Base-by-base conservation (phyloP, 2,329 filamentous ascomycete species). In the Cladosporium colombiae region DNA sequence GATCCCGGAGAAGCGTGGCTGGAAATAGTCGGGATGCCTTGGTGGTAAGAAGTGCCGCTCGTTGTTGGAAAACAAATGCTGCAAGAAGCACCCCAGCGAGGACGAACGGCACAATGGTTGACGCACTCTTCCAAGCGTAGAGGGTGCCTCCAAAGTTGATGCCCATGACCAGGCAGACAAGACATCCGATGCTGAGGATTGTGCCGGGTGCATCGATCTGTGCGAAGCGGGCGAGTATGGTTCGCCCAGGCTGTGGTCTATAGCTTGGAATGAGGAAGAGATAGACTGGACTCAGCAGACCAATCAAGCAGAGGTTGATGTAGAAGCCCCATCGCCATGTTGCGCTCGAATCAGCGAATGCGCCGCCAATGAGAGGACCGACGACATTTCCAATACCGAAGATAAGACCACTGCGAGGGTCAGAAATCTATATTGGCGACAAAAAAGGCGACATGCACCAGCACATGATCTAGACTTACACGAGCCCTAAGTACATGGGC, bases 21-120 rank as follows among this genome's bases (percentile, higher is more conserved):
- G 85, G 86, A 64, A 87, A 84, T 5, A 85, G 70, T 0, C 84
- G 79, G 2, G 82, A 74, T 23, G 86, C 68, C 0, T 83, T 85
- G 33, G 83, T 75, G 33, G 84, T 68, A 7, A 21, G 3, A 23
- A 49, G 18, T 21, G 5, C n/a, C 1, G 6, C 18, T 21, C 10
- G 18, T 70, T 88, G 85, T 62, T 85, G 82, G 0, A 83, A 0
- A 1, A 67, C 68, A 67, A 86, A 86, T 7, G 75, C 68, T 35
- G 82, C 72, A 44, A 81, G 74, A 0, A 82, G 69, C 0, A 83
- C 73, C 0, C 75, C 82, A n/a, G 81, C 82, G 1, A 83, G 70
- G 21, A 82, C 76, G 70, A 84, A 85, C 5, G 82, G 75, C 0
- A 77, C 78, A 58, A 87, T 84, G 23, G 80, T 78, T 0, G 76